A percentile compares a stretch with the other conserved stretches of the same genome.
Evolutionary conservation across 2,329 filamentous ascomycete species (phyloP).

Genomic region (Endoconidiophora laricicola): DNA sequence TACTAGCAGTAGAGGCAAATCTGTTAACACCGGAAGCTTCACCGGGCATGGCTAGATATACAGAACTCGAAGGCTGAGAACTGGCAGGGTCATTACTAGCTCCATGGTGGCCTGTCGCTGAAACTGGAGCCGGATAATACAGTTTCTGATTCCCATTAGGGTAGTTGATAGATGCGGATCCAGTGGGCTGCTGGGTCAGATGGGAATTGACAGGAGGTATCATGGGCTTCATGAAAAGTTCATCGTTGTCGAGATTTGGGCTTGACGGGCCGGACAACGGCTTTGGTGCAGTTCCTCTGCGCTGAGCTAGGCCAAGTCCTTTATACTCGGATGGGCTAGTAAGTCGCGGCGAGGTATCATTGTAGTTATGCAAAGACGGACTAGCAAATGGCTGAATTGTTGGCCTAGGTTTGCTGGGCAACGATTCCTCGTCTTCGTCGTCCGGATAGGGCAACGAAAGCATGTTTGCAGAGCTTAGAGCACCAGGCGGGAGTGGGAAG

Average conservation of each 20-base stretch:
- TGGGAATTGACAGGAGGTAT: slow-evolving; percentile 26
- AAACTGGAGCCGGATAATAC: slow-evolving; percentile 42
- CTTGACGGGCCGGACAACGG: slow-evolving; percentile 70
- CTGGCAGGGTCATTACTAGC: not conserved
- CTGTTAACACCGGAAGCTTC: slow-evolving; percentile 38
- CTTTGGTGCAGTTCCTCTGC: slow-evolving; percentile 66
- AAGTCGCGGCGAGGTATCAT: slow-evolving; percentile 37
- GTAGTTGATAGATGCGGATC: slow-evolving; percentile 15
- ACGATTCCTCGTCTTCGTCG: slow-evolving; percentile 47
- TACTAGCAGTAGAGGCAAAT: slow-evolving; percentile 71
- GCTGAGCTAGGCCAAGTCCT: slow-evolving; percentile 55
- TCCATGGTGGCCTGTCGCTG: not conserved
- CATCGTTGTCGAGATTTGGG: slow-evolving; percentile 57
- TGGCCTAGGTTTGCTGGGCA: slow-evolving; percentile 18
- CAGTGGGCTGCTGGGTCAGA: not conserved
- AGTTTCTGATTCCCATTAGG: slow-evolving; percentile 33
- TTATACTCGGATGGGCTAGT: slow-evolving; percentile 38
- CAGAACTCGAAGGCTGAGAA: slow-evolving; percentile 6
- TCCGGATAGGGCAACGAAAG: slow-evolving; percentile 51
- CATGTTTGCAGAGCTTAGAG: slow-evolving; percentile 50
- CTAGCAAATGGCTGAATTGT: slow-evolving; percentile 25
- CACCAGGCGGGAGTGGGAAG: slow-evolving; percentile 49
- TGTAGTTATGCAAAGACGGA: slow-evolving; percentile 29
- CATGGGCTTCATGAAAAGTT: slow-evolving; percentile 57
- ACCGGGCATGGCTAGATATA: slow-evolving; percentile 24